These are phyloP conservation scores for Crithidia brevicula DNA, from an alignment of 208 protist genomes.

Conservation along the genomic window DNA sequence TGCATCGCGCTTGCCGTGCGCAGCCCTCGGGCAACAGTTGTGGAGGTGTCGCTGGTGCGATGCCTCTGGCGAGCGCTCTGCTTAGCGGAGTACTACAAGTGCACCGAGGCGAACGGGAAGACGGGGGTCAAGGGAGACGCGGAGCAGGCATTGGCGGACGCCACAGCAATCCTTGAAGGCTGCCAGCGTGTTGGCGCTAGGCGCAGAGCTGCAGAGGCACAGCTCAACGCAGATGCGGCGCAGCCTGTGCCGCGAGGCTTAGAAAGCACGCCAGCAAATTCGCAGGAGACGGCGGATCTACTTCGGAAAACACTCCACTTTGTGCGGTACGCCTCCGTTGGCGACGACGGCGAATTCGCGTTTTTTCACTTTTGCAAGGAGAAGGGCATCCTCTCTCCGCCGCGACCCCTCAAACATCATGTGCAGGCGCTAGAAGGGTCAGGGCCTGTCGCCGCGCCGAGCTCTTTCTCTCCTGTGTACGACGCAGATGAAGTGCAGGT, in stretches of 20 bases:
- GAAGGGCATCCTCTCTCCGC: conserved; percentile 32
- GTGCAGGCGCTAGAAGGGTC: too few relatives aligned
- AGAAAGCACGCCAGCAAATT: background rate
- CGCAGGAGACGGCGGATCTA: conserved; percentile 2
- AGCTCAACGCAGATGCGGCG: background rate
- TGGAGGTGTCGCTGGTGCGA: conserved; percentile 61
- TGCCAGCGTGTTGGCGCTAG: conserved; percentile 17
- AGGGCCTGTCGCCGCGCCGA: background rate
- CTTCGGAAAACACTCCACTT: conserved; percentile 5
- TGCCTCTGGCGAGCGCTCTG: conserved; percentile 72
- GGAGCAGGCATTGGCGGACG: conserved; percentile 47
- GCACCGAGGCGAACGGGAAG: conserved; percentile 14
- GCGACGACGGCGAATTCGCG: conserved; percentile 76
- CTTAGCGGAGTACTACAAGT: conserved; percentile 42
- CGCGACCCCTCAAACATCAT: conserved; percentile 23
- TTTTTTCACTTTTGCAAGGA: conserved; percentile 63
- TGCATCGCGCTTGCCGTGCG: background rate
- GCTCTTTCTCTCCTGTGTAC: conserved; percentile 4
- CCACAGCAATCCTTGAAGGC: conserved; percentile 34
- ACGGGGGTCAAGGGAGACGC: conserved; percentile 19
- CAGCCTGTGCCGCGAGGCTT: background rate
- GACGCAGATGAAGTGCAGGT: conserved; percentile 36
- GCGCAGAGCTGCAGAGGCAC: background rate
- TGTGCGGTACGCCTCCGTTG: conserved; percentile 61
- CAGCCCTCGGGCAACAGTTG: conserved; percentile 39